These are phyloP conservation scores for Erythrophleum fordii DNA, from an alignment of 306 rosid genomes.

Conservation along the genomic window DNA sequence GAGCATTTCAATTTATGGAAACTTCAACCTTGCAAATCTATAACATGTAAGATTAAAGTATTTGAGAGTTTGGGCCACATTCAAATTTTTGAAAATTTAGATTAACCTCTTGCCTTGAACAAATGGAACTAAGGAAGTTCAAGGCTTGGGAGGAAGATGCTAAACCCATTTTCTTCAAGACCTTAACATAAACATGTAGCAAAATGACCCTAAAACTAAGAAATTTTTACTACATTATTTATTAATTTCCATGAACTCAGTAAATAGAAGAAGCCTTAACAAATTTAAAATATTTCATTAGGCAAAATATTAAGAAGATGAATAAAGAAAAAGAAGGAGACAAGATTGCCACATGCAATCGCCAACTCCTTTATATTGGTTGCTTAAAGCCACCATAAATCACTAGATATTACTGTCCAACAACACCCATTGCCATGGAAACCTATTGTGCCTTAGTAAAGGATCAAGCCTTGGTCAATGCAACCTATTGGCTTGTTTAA, in stretches of 20 bases:
- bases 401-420: too few species aligned
- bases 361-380: too few species aligned
- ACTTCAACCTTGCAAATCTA: slow-evolving; percentile 65
- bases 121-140: slow-evolving; percentile 68
- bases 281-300: background rate
- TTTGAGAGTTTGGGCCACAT: slow-evolving; percentile 59
- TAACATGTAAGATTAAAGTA: slow-evolving; percentile 80
- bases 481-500: too few species aligned
- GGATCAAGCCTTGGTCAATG: too few species aligned
- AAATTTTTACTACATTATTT: slow-evolving; percentile 41
- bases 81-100: slow-evolving; percentile 56
- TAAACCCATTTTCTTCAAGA: slow-evolving; percentile 59
- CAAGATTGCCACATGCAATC: too few species aligned
- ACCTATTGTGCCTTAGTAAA: too few species aligned
- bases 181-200: too few species aligned
- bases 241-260: slow-evolving; percentile 37
- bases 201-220: slow-evolving; percentile 42
- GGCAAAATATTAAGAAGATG: too few species aligned
- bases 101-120: slow-evolving; percentile 81
- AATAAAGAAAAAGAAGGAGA: too few species aligned
- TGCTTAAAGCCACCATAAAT: too few species aligned
- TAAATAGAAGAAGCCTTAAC: slow-evolving; percentile 11
- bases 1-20: slow-evolving; percentile 61
- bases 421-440: too few species aligned
- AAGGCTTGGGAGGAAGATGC: slow-evolving; percentile 47